These are phyloP conservation scores for Eimeria acervulina DNA, from an alignment of 169 alveolate genomes.

Conservation along the genomic window DNA sequence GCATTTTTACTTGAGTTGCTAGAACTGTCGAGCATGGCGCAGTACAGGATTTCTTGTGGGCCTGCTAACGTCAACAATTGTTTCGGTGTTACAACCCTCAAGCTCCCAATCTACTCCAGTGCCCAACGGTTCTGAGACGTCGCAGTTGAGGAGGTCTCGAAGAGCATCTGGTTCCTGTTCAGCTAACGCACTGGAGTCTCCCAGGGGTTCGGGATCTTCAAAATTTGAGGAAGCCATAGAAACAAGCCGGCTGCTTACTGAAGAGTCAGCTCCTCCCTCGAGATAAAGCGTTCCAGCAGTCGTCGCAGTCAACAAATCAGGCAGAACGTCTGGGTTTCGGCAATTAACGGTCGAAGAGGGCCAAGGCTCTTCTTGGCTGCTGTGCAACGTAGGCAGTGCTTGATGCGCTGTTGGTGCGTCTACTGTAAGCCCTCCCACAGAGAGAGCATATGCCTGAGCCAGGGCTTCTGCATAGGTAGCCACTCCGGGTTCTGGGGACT, in stretches of 20 bases:
- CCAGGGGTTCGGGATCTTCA: conserved; percentile 61
- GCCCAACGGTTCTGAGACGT: conserved; percentile 29
- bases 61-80: conserved; percentile 72
- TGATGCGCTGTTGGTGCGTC: conserved; percentile 1
- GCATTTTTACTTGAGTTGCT: not conserved
- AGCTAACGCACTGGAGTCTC: not conserved
- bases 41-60: conserved; percentile 52
- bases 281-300: conserved; percentile 38
- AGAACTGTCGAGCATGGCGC: conserved; percentile 5
- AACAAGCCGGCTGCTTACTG: conserved; percentile 64
- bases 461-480: conserved; percentile 30
- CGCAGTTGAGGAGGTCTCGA: conserved; percentile 73
- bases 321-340: not conserved
- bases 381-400: not conserved
- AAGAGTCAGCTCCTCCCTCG: conserved; percentile 48
- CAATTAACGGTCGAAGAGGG: not conserved
- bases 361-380: conserved; percentile 18
- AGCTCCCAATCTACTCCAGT: conserved; percentile 70
- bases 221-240: conserved; percentile 66
- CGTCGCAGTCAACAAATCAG: not conserved
- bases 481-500: not conserved
- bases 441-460: conserved; percentile 34
- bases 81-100: conserved; percentile 33
- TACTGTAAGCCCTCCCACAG: not conserved
- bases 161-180: conserved; percentile 65